Evolutionary conservation across 371 early-diverging fungal species (phyloP).

Genomic region (Gilbertella persicaria): DNA sequence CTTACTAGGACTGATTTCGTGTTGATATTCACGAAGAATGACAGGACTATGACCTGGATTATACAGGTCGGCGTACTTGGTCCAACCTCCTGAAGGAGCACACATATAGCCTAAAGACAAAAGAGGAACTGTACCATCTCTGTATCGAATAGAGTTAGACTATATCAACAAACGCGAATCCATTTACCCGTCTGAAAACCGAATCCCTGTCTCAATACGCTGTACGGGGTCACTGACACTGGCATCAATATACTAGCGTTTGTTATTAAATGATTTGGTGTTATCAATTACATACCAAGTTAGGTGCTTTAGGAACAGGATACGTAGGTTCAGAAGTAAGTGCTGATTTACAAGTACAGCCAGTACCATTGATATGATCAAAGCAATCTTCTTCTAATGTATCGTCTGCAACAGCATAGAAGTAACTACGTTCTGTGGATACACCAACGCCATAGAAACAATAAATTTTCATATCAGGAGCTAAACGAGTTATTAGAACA

Average conservation of each 20-base stretch:
- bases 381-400: background rate
- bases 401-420: slow-evolving; percentile 45
- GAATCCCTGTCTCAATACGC: slow-evolving; percentile 57
- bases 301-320: background rate
- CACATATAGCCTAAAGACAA: slow-evolving; percentile 94
- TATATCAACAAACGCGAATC: background rate
- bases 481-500: background rate
- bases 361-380: background rate
- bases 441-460: slow-evolving; percentile 86
- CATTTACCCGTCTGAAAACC: slow-evolving; percentile 54
- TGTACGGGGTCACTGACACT: slow-evolving; percentile 35
- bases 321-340: background rate
- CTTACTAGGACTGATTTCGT: slow-evolving; percentile 60
- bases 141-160: slow-evolving; percentile 21
- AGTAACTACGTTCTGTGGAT: slow-evolving; percentile 82
- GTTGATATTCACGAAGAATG: slow-evolving; percentile 77
- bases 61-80: slow-evolving; percentile 64
- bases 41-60: slow-evolving; percentile 84
- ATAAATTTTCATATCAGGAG: slow-evolving; percentile 78
- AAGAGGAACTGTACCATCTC: slow-evolving; percentile 93
- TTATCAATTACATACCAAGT: background rate
- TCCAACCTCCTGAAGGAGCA: slow-evolving; percentile 80
- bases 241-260: background rate
- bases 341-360: background rate
- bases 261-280: background rate